Base-by-base conservation (phyloP, 2,329 filamentous ascomycete genomes). In the Microdochium paspali region DNA sequence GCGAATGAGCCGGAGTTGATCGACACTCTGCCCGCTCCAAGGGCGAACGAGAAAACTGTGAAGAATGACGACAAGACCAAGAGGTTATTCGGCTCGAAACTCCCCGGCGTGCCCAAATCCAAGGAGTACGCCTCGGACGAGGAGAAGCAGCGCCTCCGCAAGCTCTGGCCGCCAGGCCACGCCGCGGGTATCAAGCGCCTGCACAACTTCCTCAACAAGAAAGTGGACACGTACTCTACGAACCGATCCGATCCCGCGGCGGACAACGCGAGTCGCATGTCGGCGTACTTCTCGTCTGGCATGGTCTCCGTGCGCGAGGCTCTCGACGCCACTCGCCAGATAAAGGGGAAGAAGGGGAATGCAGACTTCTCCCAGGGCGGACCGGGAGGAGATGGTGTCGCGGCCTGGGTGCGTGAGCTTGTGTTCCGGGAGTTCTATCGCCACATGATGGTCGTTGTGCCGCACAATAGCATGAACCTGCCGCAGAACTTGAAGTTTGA, bases 401-500 rank as follows among this genome's bases (percentile, higher is more conserved):
- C 50, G 28, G 46, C 51, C 13, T 58, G 56, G 56, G 56, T 56
- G 3, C 53, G 56, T 30, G 56, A 58, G 49, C 25, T 58, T 44
- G 55, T 58, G 3, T 58, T 58, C 49, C 55, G 56, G 40, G 56
- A 58, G 51, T 57, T 58, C 51, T 58, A 58, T 49, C 46, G 56
- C 32, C 56, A 58, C 46, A 53, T 52, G 49, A 54, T 58, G 46
- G 32, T 47, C 23, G 47, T 51, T 28, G 50, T 47, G 18, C 56
- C 55, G 18, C 56, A 58, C 52, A 53, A 40, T 47, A 65, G 80
- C 60, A 87, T 87, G 84, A 80, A 80, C 63, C 85, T 86, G 55
- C 81, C 82, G 2, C 86, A 85, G 69, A 87, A 87, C 56, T 80
- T 78, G 49, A 81, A 85, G 58, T 85, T 83, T 61, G 78, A 79